phyloP scores from a whole-genome alignment of 2,329 filamentous ascomycete species.

The Cladosporium sp. region DNA sequence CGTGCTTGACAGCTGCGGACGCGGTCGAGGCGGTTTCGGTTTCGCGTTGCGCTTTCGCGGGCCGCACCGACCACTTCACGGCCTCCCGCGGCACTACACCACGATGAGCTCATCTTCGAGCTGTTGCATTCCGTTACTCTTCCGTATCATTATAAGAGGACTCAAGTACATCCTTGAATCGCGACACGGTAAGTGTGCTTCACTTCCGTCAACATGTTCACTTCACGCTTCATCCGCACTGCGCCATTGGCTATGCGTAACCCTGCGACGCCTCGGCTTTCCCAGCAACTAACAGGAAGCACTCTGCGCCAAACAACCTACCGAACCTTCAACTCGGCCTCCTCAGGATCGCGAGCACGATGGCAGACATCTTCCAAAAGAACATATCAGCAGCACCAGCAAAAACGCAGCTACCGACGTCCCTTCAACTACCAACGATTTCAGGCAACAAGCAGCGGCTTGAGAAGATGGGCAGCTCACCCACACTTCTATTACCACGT shows the following conservation, averaged over 20 bases:
- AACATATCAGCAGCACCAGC: constrained; percentile 11
- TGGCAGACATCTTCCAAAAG: constrained; percentile 13
- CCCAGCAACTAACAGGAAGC: not conserved
- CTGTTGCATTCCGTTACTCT: no score
- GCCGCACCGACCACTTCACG: no score
- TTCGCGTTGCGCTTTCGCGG: no score
- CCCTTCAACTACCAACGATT: constrained; percentile 32
- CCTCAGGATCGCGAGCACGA: constrained; percentile 6
- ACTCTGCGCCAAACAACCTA: constrained; percentile 2
- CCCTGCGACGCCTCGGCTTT: not conserved
- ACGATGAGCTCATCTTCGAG: no score
- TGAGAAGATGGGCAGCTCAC: constrained; percentile 36
- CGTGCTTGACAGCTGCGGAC: no score
- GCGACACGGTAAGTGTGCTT: no score
- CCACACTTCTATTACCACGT: constrained; percentile 47
- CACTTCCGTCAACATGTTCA: not conserved
- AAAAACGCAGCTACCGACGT: constrained; percentile 21
- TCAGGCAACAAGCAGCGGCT: constrained; percentile 20
- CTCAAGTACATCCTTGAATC: no score
- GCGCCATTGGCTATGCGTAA: constrained; percentile 1
- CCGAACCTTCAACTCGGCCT: constrained; percentile 10
- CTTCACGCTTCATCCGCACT: not conserved
- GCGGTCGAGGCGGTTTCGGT: no score
- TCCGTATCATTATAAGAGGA: no score
- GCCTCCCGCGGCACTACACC: no score